A percentile compares a stretch with the other conserved stretches of the same genome.
phyloP scores from a whole-genome alignment of 495 filamentous ascomycete species.

The Penicillium coprophilum region DNA sequence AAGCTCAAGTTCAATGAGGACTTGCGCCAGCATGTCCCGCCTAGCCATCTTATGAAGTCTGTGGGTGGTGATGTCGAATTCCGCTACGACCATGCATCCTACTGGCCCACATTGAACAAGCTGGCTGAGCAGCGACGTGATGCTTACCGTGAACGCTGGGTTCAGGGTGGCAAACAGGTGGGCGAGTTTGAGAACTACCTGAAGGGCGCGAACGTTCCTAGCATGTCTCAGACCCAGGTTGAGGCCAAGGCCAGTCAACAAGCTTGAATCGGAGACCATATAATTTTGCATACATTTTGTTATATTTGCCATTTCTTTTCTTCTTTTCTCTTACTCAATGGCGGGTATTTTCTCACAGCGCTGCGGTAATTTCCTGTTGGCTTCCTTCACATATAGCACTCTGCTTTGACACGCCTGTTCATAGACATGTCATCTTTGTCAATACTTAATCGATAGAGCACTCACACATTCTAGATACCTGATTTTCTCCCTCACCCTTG shows the following conservation, averaged over 20 bases:
- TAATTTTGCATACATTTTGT: neutral
- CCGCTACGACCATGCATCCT: slow-evolving; percentile 79
- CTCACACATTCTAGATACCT: neutral
- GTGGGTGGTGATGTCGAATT: slow-evolving; percentile 64
- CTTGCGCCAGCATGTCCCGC: slow-evolving; percentile 71
- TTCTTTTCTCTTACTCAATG: neutral
- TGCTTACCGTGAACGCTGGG: slow-evolving; percentile 67
- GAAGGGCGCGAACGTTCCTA: slow-evolving; percentile 55
- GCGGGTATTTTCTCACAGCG: neutral
- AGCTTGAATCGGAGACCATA: neutral
- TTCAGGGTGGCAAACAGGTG: slow-evolving; percentile 70
- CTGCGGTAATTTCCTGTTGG: neutral
- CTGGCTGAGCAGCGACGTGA: slow-evolving; percentile 61
- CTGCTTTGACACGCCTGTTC: neutral
- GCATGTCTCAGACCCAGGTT: slow-evolving; percentile 29
- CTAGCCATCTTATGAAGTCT: slow-evolving; percentile 69
- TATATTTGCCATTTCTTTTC: neutral
- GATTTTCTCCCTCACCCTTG: neutral
- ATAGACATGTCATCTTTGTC: slow-evolving; percentile 10
- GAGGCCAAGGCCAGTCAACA: slow-evolving; percentile 4
- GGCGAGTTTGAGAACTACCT: slow-evolving; percentile 85
- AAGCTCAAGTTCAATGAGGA: slow-evolving; percentile 97
- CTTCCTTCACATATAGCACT: neutral
- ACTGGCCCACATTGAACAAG: slow-evolving; percentile 82
- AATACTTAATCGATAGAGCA: slow-evolving; percentile 11